These are phyloP conservation scores for Fragosphaeria purpurea DNA, from an alignment of 2,329 filamentous ascomycete species.

Conservation along the genomic window DNA sequence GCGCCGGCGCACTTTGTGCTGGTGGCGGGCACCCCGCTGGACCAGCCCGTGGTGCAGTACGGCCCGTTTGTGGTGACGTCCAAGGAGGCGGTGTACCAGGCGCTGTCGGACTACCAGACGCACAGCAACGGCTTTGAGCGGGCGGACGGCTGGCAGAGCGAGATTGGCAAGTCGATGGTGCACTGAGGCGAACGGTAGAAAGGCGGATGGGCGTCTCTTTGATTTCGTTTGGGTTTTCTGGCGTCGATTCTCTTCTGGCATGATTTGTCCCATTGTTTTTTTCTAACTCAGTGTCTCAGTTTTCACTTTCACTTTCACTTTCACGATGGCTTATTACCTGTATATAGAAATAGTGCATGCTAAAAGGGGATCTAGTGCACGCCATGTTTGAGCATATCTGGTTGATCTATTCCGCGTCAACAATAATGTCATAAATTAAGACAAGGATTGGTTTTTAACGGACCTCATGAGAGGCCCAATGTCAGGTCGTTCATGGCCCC, in stretches of 20 bases:
- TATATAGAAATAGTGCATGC: too few relatives aligned
- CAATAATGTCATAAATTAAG: too few relatives aligned
- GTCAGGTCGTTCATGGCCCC: too few relatives aligned
- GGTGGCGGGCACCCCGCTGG: constrained; percentile 67
- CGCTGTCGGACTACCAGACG: constrained; percentile 64
- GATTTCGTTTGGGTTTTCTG: neutral
- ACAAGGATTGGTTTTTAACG: too few relatives aligned
- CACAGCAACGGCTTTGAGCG: constrained; percentile 71
- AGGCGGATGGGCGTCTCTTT: neutral
- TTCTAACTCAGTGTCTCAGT: too few relatives aligned
- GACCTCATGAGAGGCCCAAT: too few relatives aligned
- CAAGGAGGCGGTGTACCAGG: constrained; percentile 64
- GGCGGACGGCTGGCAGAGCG: constrained; percentile 67
- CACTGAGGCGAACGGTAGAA: constrained; percentile 15
- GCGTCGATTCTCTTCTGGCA: neutral
- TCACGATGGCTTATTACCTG: too few relatives aligned
- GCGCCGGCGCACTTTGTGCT: constrained; percentile 54
- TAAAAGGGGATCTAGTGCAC: too few relatives aligned
- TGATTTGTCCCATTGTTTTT: neutral
- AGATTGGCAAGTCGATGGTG: constrained; percentile 73
- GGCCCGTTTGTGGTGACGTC: constrained; percentile 73
- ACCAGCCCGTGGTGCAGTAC: constrained; percentile 75
- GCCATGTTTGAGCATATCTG: too few relatives aligned
- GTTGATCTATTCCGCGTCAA: too few relatives aligned
- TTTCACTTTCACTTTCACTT: too few relatives aligned